Conservation (phyloP, 129 eudicot genomes). For the Lactuca sativa region DNA sequence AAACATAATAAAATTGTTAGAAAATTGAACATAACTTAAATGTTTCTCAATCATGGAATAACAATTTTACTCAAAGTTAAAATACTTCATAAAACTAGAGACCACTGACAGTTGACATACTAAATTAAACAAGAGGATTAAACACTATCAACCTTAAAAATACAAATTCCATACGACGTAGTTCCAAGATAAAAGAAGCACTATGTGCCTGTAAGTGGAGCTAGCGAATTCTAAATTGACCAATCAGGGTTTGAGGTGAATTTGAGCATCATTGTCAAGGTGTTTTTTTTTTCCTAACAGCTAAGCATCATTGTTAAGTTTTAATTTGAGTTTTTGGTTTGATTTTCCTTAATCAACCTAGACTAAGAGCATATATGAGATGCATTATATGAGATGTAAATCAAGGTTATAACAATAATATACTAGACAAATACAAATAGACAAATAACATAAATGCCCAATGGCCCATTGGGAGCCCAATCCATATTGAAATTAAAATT, state of each 20-base stretch:
- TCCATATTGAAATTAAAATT: not conserved
- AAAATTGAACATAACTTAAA: too few relatives aligned
- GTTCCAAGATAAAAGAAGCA: not conserved
- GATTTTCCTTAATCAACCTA: not conserved
- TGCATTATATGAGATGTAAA: too few relatives aligned
- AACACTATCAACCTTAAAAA: not conserved
- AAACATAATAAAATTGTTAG: not conserved
- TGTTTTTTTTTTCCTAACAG: too few relatives aligned
- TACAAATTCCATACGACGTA: not conserved
- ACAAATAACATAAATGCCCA: not conserved
- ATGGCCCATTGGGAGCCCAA: not conserved
- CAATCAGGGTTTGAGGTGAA: not conserved
- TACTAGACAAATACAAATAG: not conserved
- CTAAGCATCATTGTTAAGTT: not conserved
- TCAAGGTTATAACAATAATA: not conserved
- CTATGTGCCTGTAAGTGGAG: not conserved
- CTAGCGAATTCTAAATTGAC: not conserved
- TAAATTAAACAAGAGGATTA: not conserved
- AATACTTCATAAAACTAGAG: not conserved
- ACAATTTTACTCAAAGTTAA: not conserved
- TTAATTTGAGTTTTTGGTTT: not conserved
- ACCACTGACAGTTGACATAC: not conserved
- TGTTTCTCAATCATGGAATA: not conserved
- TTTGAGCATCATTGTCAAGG: not conserved
- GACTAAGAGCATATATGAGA: not conserved